Evolutionary conservation across 306 rosid genomes (phyloP).

Genomic region (Vigna trinervia): DNA sequence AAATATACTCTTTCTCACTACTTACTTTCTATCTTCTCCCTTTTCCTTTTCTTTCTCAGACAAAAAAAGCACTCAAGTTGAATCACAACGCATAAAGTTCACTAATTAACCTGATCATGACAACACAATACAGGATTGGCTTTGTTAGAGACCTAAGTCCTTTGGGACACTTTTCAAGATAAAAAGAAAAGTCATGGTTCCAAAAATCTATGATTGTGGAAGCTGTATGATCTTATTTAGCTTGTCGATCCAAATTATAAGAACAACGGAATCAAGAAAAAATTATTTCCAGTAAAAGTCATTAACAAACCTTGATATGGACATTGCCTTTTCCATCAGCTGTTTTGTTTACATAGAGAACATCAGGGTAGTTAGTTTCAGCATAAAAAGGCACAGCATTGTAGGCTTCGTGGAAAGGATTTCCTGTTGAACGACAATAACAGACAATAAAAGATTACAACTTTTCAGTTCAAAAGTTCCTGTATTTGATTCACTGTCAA

Average conservation of each 20-base stretch:
- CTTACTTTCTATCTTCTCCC: not conserved
- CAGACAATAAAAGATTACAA: conserved; percentile 39
- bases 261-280: conserved; percentile 16
- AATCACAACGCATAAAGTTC: conserved; percentile 14
- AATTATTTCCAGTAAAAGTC: conserved; percentile 28
- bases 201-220: conserved; percentile 21
- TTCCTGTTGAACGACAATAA: conserved; percentile 68
- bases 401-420: conserved; percentile 81
- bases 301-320: conserved; percentile 69
- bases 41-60: not conserved
- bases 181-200: not conserved
- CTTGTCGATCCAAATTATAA: conserved; percentile 17
- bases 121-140: conserved; percentile 16
- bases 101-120: conserved; percentile 5
- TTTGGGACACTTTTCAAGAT: conserved; percentile 9
- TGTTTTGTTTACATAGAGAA: conserved; percentile 66
- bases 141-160: conserved; percentile 26
- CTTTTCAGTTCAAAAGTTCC: conserved; percentile 41
- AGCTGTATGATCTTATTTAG: conserved; percentile 22
- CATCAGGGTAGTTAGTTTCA: conserved; percentile 77
- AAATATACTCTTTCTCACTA: not conserved
- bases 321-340: conserved; percentile 63
- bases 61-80: conserved; percentile 3
- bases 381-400: conserved; percentile 56
- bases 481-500: conserved; percentile 30